These are phyloP conservation scores for Colletotrichum scovillei DNA, from an alignment of 2,329 filamentous ascomycete genomes.

Conservation along the genomic window DNA sequence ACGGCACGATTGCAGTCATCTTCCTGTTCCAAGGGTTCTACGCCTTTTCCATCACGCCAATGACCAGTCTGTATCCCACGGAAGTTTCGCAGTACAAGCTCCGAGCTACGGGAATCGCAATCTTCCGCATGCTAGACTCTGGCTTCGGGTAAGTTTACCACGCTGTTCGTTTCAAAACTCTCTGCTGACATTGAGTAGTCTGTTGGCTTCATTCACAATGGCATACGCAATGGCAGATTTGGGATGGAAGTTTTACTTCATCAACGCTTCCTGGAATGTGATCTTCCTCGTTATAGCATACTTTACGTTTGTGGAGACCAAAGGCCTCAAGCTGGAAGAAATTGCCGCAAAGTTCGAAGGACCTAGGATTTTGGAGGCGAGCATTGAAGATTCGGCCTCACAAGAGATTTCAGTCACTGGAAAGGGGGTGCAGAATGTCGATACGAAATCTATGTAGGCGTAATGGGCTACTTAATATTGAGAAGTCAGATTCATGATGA, in stretches of 20 bases:
- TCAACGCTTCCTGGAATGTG: conserved; percentile 44
- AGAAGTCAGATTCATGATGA: neutral
- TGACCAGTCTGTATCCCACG: conserved; percentile 47
- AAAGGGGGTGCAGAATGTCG: neutral
- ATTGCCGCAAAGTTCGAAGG: conserved; percentile 43
- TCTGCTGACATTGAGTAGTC: conserved; percentile 29
- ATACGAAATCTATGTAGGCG: neutral
- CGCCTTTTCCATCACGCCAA: conserved; percentile 46
- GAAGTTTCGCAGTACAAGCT: conserved; percentile 47
- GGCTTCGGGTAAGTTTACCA: conserved; percentile 41
- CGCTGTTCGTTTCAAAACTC: neutral
- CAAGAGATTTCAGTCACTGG: neutral
- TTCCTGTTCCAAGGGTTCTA: conserved; percentile 49
- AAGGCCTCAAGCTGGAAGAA: conserved; percentile 43
- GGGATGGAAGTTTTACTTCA: conserved; percentile 46
- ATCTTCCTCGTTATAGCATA: conserved; percentile 41
- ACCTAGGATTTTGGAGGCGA: neutral
- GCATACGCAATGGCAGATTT: conserved; percentile 43
- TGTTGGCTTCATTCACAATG: conserved; percentile 43
- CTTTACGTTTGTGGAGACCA: conserved; percentile 44
- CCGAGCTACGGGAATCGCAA: conserved; percentile 44
- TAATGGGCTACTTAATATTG: no score
- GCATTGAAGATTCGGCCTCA: neutral
- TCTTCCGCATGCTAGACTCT: conserved; percentile 43
- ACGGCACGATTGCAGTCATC: conserved; percentile 50